phyloP scores from a whole-genome alignment of 176 grass and related monocot genomes.

The Carex myosuroides region DNA sequence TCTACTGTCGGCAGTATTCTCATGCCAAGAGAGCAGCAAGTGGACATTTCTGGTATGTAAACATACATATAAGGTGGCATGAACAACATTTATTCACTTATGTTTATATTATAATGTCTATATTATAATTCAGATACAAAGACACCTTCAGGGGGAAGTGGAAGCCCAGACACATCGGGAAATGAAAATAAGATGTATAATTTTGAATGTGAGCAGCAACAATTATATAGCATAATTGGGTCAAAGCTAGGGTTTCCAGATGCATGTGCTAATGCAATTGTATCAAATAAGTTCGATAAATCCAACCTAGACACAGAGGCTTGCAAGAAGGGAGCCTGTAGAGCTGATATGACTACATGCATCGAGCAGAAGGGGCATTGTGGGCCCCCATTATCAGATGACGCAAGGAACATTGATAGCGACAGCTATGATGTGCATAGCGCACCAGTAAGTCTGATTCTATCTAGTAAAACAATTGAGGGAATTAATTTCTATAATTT shows the following conservation, averaged over 20 bases:
- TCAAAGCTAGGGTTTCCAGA: conserved; percentile 30
- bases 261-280: conserved; percentile 22
- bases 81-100: not conserved
- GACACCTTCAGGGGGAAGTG: conserved; percentile 32
- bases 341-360: not conserved
- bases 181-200: conserved; percentile 36
- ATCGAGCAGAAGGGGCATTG: conserved; percentile 40
- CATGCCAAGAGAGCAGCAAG: conserved; percentile 26
- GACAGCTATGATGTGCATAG: conserved; percentile 65
- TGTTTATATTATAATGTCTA: not conserved
- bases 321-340: conserved; percentile 32
- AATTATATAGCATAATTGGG: conserved; percentile 28
- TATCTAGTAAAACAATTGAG: not conserved
- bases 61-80: not conserved
- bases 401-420: conserved; percentile 42
- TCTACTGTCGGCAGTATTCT: conserved; percentile 57
- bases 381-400: conserved; percentile 52
- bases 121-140: conserved; percentile 38
- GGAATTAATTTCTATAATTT: not conserved
- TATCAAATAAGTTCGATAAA: conserved; percentile 13
- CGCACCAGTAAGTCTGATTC: conserved; percentile 42
- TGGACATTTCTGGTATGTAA: conserved; percentile 41
- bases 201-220: conserved; percentile 31
- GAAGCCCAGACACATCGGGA: conserved; percentile 38
- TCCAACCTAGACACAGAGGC: not conserved